A percentile compares a stretch with the other conserved stretches of the same genome.
Evolutionary conservation across 192 early-diverging fungal species (phyloP).

Genomic region (Mortierella hygrophila): DNA sequence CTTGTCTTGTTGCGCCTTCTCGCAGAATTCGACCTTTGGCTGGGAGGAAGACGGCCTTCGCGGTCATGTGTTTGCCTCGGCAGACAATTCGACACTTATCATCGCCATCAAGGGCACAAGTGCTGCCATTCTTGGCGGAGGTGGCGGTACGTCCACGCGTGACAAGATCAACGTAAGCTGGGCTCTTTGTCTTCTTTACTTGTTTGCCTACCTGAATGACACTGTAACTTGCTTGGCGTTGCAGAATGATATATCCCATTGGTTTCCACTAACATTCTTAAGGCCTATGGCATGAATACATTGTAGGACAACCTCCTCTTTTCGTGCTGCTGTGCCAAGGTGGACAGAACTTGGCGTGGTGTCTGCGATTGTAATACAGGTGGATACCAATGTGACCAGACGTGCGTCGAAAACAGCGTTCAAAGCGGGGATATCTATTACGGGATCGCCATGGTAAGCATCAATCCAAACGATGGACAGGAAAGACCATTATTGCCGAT

Average conservation of each 20-base stretch:
- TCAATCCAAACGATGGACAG: background rate
- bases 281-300: background rate
- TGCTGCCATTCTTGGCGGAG: slow-evolving; percentile 72
- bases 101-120: slow-evolving; percentile 92
- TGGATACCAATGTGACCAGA: slow-evolving; percentile 67
- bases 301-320: slow-evolving; percentile 91
- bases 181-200: background rate
- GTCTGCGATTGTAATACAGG: slow-evolving; percentile 88
- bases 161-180: slow-evolving; percentile 81
- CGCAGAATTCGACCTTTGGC: slow-evolving; percentile 75
- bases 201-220: background rate
- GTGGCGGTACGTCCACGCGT: slow-evolving; percentile 75
- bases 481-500: background rate
- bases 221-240: background rate
- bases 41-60: slow-evolving; percentile 82
- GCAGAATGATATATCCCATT: background rate
- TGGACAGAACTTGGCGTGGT: slow-evolving; percentile 81
- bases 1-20: background rate
- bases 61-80: slow-evolving; percentile 89
- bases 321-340: slow-evolving; percentile 95
- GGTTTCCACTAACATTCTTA: background rate
- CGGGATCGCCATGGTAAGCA: slow-evolving; percentile 67
- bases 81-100: slow-evolving; percentile 74
- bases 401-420: slow-evolving; percentile 73
- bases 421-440: slow-evolving; percentile 77